A percentile compares a stretch with the other conserved stretches of the same genome.
Evolutionary conservation across 2,329 filamentous ascomycete genomes (phyloP).

Genomic region (Cladophialophora psammophila): DNA sequence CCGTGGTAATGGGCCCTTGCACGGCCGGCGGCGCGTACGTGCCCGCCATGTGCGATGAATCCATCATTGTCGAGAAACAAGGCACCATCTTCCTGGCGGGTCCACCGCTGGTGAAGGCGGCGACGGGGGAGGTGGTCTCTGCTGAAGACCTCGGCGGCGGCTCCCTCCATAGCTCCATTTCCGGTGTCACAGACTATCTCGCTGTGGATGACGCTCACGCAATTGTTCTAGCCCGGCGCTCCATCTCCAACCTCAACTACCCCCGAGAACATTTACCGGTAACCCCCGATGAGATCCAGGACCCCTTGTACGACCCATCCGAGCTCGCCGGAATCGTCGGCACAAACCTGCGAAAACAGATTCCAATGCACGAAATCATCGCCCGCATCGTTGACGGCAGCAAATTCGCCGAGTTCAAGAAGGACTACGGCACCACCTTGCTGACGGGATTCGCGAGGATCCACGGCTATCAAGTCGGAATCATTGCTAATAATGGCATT

Average conservation of each 20-base stretch:
- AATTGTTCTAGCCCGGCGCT: slow-evolving; percentile 81
- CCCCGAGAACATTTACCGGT: slow-evolving; percentile 59
- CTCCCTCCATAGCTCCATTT: slow-evolving; percentile 85
- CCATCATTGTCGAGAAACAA: slow-evolving; percentile 92
- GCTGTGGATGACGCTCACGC: slow-evolving; percentile 95
- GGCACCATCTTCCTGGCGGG: slow-evolving; percentile 98
- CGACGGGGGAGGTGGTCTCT: slow-evolving; percentile 89
- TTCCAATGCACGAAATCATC: slow-evolving; percentile 89
- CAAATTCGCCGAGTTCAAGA: slow-evolving; percentile 93
- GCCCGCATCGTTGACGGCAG: slow-evolving; percentile 91
- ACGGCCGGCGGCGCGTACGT: slow-evolving; percentile 96
- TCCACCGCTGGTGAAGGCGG: slow-evolving; percentile 92
- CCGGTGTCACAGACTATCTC: slow-evolving; percentile 93
- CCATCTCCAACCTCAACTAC: slow-evolving; percentile 89
- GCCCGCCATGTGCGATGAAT: slow-evolving; percentile 96
- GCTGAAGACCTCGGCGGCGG: slow-evolving; percentile 92
- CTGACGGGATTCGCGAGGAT: slow-evolving; percentile 92
- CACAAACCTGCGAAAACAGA: slow-evolving; percentile 84
- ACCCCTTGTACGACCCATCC: slow-evolving; percentile 78
- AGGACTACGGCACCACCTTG: slow-evolving; percentile 84
- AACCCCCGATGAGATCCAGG: slow-evolving; percentile 60
- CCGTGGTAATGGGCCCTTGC: slow-evolving; percentile 96
- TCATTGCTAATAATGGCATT: slow-evolving; percentile 95
- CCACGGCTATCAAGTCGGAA: slow-evolving; percentile 88
- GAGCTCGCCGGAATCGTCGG: slow-evolving; percentile 90